Base-by-base conservation (phyloP, 2,329 filamentous ascomycete genomes). In the Meredithiella fracta region DNA sequence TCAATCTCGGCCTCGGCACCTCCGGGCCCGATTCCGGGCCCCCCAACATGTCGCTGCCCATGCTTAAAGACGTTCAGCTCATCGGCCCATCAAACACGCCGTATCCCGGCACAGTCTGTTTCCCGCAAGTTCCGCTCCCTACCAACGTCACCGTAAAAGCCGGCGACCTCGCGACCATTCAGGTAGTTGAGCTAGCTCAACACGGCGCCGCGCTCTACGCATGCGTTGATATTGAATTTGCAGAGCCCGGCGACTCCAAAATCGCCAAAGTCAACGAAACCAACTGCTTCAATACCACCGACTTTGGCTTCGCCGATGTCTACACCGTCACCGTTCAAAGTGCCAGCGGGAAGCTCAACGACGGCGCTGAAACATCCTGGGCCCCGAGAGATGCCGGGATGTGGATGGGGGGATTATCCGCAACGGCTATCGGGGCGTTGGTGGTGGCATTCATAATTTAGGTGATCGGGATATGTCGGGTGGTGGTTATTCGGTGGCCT, bases 191-290 rank as follows among this genome's bases (percentile, higher is more conserved):
- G 72, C 70, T 80, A 6, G 90, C 90, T 14, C 72, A 86, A 59
- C 89, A 95, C 65, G 90, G 90, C 2, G 90, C 87, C 1, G 76
- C 86, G 3, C 68, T 96, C 40, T 95, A 83, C 65, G 89, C 85
- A 88, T 97, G 92, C 66, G 90, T 94, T 62, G 91, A 97, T 65
- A 94, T 97, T 64, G 91, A 85, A 50, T 94, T 97, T 63, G 86
- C 83, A 51, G 85, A 89, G 1, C 85, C 86, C 23, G 72, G 80
- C 63, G 84, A 94, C 65, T 60, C 69, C 40, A 71, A 70, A 49
- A 80, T 94, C 52, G 73, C 72, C 56, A 73, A 83, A 62, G 86
- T 96, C 61, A 94, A 85, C 65, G 72, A 75, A 58, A 76, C 79
- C 14, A 96, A 95, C 70, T 97, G 91, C 75, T 89, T 84, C 74